Conservation (phyloP, 2,329 filamentous ascomycete species). For the Phaeophleospora eucalypticola region DNA sequence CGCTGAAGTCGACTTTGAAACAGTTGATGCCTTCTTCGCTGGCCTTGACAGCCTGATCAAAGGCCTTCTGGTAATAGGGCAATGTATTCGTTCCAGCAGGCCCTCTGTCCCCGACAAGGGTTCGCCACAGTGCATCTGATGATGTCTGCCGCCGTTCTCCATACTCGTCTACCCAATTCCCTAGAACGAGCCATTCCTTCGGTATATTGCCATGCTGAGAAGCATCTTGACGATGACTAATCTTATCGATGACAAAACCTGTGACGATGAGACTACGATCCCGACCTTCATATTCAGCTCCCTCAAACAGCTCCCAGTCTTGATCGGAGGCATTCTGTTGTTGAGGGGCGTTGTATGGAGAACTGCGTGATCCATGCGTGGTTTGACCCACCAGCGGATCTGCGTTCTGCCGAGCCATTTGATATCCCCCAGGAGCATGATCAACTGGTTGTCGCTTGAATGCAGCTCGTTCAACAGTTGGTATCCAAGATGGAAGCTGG, state of each 20-base stretch:
- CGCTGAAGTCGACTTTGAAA: neutral
- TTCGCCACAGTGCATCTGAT: neutral
- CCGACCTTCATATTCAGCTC: too few species aligned
- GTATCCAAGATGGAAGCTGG: too few species aligned
- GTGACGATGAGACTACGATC: too few species aligned
- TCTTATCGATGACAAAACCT: neutral
- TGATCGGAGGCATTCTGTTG: too few species aligned
- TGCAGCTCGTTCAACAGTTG: too few species aligned
- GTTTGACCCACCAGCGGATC: too few species aligned
- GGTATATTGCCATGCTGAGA: neutral
- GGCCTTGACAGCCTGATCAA: neutral
- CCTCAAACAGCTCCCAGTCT: too few species aligned
- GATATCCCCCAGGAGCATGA: too few species aligned
- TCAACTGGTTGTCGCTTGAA: too few species aligned
- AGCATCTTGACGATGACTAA: neutral
- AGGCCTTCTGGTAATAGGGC: neutral
- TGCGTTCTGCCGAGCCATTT: too few species aligned
- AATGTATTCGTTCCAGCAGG: neutral
- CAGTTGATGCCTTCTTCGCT: neutral
- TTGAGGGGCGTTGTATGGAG: too few species aligned
- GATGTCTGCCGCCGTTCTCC: neutral
- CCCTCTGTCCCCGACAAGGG: neutral
- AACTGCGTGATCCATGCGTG: too few species aligned
- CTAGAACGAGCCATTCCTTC: neutral
- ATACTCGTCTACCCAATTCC: neutral